Conservation (phyloP, 495 filamentous ascomycete genomes). For the Penicillium taxi region DNA sequence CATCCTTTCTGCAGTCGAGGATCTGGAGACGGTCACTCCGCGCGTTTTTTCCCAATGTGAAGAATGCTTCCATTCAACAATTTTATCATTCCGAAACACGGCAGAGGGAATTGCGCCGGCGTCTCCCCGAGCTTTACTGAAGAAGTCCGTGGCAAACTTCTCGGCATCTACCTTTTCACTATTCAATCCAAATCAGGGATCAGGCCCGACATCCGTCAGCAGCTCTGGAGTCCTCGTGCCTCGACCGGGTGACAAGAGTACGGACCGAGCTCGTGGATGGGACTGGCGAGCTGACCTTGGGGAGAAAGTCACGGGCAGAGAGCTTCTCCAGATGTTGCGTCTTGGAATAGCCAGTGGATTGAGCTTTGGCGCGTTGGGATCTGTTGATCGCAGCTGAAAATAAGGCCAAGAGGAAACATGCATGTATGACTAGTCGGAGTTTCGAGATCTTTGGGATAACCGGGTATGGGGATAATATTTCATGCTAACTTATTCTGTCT, state of each 20-base stretch:
- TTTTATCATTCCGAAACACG: conserved; percentile 40
- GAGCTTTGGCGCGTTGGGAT: conserved; percentile 29
- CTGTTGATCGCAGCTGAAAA: conserved; percentile 10
- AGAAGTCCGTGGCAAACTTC: conserved; percentile 55
- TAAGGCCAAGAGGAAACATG: neutral
- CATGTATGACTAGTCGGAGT: conserved; percentile 11
- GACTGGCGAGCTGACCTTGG: conserved; percentile 69
- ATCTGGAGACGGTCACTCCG: conserved; percentile 66
- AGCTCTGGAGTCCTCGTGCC: conserved; percentile 49
- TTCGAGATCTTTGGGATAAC: too few species aligned
- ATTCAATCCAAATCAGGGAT: conserved; percentile 51
- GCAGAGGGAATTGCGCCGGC: conserved; percentile 34
- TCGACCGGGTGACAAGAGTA: conserved; percentile 30
- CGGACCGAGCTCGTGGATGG: conserved; percentile 54
- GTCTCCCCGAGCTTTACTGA: conserved; percentile 56
- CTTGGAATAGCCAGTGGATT: conserved; percentile 61
- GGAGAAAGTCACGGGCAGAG: conserved; percentile 49
- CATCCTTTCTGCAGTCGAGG: conserved; percentile 73
- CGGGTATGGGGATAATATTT: too few species aligned
- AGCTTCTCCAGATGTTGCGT: conserved; percentile 64
- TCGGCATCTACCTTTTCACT: conserved; percentile 54
- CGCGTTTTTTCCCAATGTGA: conserved; percentile 63
- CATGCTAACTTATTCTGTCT: too few species aligned
- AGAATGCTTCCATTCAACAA: conserved; percentile 54
- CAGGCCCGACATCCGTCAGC: conserved; percentile 38